These are phyloP conservation scores for Trichoderma breve DNA, from an alignment of 2,329 filamentous ascomycete genomes.

Conservation along the genomic window DNA sequence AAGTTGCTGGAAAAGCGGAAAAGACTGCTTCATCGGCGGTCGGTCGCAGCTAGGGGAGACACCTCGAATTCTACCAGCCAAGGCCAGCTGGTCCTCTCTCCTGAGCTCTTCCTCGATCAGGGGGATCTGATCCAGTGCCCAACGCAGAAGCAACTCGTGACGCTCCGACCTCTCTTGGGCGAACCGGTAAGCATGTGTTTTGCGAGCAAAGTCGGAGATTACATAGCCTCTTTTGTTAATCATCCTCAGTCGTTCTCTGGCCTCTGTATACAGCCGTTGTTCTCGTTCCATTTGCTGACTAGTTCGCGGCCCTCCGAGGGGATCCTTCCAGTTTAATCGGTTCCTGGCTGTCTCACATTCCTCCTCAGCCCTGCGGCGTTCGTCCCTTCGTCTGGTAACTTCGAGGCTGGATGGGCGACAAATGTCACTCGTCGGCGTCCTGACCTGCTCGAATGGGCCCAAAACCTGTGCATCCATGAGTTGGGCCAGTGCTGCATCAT, in stretches of 20 bases:
- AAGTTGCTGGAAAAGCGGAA: neutral
- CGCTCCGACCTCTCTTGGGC: slow-evolving; percentile 21
- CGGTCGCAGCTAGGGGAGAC: neutral
- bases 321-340: neutral
- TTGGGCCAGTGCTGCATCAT: slow-evolving; percentile 5
- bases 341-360: neutral
- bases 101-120: slow-evolving; percentile 24
- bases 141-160: slow-evolving; percentile 25
- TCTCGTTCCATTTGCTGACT: neutral
- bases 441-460: neutral
- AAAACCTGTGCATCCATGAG: neutral
- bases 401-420: slow-evolving; percentile 12
- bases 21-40: neutral
- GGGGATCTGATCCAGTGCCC: slow-evolving; percentile 24
- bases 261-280: neutral
- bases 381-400: slow-evolving; percentile 3
- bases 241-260: neutral
- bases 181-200: slow-evolving; percentile 18
- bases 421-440: slow-evolving; percentile 8
- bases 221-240: neutral
- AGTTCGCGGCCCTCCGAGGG: neutral
- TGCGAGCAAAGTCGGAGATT: slow-evolving; percentile 8
- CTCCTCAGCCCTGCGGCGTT: slow-evolving; percentile 3
- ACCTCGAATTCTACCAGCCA: neutral
- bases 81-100: neutral